Conservation (phyloP, 2,329 filamentous ascomycete species). For the Colletotrichum sansevieriae region DNA sequence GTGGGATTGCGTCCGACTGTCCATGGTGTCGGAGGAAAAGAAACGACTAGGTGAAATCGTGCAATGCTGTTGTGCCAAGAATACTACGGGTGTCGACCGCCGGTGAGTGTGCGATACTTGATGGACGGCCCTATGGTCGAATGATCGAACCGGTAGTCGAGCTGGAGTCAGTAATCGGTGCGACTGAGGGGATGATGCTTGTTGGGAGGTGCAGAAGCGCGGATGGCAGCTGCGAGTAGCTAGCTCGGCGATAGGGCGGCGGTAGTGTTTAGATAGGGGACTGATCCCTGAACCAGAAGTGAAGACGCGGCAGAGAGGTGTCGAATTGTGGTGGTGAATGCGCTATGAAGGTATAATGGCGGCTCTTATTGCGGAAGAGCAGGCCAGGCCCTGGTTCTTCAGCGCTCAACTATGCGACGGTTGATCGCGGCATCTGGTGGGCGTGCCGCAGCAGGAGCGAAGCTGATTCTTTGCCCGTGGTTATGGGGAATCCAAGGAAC, state of each 20-base stretch:
- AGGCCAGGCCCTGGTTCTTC: constrained; percentile 32
- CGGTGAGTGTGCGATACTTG: neutral
- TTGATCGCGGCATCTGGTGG: constrained; percentile 30
- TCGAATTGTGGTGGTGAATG: constrained; percentile 20
- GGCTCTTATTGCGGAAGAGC: constrained; percentile 30
- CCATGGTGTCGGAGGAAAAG: constrained; percentile 31
- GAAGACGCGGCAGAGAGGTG: neutral
- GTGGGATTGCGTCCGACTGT: constrained; percentile 23
- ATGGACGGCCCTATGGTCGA: constrained; percentile 16
- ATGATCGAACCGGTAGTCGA: constrained; percentile 13
- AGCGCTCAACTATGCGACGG: constrained; percentile 23
- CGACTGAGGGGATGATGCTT: constrained; percentile 28
- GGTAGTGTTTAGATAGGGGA: constrained; percentile 1
- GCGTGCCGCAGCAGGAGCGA: constrained; percentile 11
- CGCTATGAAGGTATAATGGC: constrained; percentile 38
- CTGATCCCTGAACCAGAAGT: constrained; percentile 10
- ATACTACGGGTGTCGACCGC: neutral
- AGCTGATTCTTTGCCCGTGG: constrained; percentile 2
- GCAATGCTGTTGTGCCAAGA: neutral
- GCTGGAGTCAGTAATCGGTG: neutral
- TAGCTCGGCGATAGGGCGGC: constrained; percentile 1
- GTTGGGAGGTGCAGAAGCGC: constrained; percentile 16
- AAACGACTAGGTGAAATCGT: neutral
- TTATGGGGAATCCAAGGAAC: neutral
- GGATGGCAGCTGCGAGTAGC: constrained; percentile 25